These are phyloP conservation scores for Fusarium staphyleae DNA, from an alignment of 2,329 filamentous ascomycete species.

Conservation along the genomic window DNA sequence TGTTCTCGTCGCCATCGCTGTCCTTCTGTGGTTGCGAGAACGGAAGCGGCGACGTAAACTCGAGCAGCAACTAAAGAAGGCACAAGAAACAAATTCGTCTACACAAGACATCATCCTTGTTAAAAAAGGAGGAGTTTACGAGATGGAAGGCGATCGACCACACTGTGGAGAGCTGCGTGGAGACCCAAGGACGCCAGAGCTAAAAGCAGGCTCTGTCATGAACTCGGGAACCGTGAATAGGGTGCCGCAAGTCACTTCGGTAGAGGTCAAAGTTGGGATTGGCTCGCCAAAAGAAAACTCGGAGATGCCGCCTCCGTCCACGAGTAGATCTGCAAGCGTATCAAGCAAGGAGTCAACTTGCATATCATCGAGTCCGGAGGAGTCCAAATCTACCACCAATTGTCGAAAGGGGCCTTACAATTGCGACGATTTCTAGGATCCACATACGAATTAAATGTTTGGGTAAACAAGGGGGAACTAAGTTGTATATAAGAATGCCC, in stretches of 20 bases:
- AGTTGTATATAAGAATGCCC: no score
- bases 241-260: neutral
- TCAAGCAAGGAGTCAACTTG: neutral
- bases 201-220: conserved; percentile 1
- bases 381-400: neutral
- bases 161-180: conserved; percentile 31
- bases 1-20: conserved; percentile 20
- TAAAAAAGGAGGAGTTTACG: conserved; percentile 11
- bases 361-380: neutral
- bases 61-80: conserved; percentile 19
- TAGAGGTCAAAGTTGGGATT: neutral
- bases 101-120: neutral
- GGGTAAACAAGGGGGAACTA: neutral
- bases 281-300: neutral
- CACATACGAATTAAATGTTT: neutral
- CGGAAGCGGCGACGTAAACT: conserved; percentile 23
- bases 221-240: neutral
- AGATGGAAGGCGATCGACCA: conserved; percentile 38
- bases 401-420: neutral
- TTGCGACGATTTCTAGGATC: neutral
- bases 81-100: conserved; percentile 1
- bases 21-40: conserved; percentile 35
- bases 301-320: conserved; percentile 16
- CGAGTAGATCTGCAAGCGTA: neutral
- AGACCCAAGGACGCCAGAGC: conserved; percentile 33